phyloP scores from a whole-genome alignment of 495 filamentous ascomycete genomes.

The Aspergillus funiculosus region DNA sequence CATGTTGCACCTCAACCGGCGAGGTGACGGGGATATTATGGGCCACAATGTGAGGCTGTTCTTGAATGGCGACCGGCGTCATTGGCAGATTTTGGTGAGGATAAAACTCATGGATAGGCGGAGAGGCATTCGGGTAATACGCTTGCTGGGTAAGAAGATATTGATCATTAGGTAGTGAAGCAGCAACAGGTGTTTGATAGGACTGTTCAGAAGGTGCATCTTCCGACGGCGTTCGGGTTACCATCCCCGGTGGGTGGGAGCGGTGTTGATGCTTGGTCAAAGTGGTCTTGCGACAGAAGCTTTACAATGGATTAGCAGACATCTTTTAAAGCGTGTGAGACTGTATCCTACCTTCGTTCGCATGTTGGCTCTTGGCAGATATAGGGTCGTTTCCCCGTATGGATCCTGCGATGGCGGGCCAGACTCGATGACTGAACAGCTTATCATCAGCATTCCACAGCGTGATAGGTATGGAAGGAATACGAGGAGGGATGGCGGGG shows the following conservation, averaged over 20 bases:
- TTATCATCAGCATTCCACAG: constrained; percentile 3
- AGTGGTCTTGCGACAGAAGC: constrained; percentile 84
- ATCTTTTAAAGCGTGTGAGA: not conserved
- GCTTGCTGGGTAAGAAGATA: constrained; percentile 37
- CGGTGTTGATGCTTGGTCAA: constrained; percentile 76
- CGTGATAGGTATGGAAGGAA: constrained; percentile 3
- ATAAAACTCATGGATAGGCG: constrained; percentile 37
- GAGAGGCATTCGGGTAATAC: constrained; percentile 30
- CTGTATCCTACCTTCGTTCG: constrained; percentile 60
- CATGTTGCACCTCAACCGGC: constrained; percentile 30
- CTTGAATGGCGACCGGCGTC: constrained; percentile 26
- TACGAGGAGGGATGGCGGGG: not conserved
- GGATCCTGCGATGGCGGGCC: constrained; percentile 78
- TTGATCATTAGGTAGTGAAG: constrained; percentile 29
- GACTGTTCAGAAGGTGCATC: constrained; percentile 40
- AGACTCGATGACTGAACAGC: constrained; percentile 70
- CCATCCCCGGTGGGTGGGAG: constrained; percentile 58
- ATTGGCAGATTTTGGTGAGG: constrained; percentile 32
- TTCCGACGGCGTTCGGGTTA: constrained; percentile 39
- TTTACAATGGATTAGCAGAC: constrained; percentile 29
- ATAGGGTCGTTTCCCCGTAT: constrained; percentile 82
- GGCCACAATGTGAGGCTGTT: constrained; percentile 25
- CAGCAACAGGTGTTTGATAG: constrained; percentile 21
- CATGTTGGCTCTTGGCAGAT: constrained; percentile 74
- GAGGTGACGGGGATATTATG: constrained; percentile 30